Evolutionary conservation across 176 grass and related monocot species (phyloP), one percentile per base, ranked within the genome.

Genomic region (Cenchrus americanus): DNA sequence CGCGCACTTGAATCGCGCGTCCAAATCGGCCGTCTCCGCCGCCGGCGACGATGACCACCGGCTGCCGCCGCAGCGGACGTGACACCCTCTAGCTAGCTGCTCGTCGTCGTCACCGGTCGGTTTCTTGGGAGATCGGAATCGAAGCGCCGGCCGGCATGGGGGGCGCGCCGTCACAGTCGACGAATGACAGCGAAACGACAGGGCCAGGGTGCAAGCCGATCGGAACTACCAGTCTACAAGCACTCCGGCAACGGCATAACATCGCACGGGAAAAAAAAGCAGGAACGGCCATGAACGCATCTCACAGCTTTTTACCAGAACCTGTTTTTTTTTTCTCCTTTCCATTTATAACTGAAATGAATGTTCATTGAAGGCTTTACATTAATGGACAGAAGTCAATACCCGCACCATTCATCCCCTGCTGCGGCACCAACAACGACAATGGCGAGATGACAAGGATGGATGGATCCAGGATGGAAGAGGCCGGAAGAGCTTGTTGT

Each of bases 321-420:
- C 22, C 8, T 52, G 22, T 71, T 69, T 82, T 81, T 74, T 73
- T 44, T 44, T 44, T 44, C 43, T 44, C 43, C 11, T 87, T 87
- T 76, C 80, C 69, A 84, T 87, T 90, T 87, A 90, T 75, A 79
- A 83, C 70, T 27, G 87, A 87, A 89, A 94, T 85, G 76, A 90
- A 90, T 90, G 84, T 92, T 89, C 83, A 92, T 89, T 88, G 81
- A 90, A 92, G 62, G 83, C 85, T 87, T 79, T 75, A 94, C 89
- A 94, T 94, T 87, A 43, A 94, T 90, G 92, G 84, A 88, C 73
- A 83, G 82, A 94, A 97, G 94, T 94, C 94, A 97, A 97, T 97
- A 88, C 94, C 91, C 91, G 91, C 90, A 94, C 91, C 91, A 97
- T 89, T 91, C 91, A 92, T 94, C 93, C 87, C 69, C 83, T 86